Percentiles rank a stretch among this genome's conserved stretches.
Conservation (phyloP, 2,329 filamentous ascomycete species). For the Trichoderma endophyticum region DNA sequence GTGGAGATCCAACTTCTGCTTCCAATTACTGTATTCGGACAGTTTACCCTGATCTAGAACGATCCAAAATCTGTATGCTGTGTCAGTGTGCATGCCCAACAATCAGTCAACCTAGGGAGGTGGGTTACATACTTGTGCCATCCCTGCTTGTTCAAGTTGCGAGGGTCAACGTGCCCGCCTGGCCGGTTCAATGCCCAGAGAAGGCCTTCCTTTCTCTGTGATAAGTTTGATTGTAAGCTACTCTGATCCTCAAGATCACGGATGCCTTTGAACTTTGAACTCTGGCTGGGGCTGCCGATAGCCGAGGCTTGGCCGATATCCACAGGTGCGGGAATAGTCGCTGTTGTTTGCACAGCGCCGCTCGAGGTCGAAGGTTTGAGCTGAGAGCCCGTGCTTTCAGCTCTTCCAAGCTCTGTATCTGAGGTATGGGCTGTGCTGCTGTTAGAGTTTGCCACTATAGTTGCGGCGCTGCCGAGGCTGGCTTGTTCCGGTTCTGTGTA, state of each 20-base stretch:
- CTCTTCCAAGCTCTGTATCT: slow-evolving; percentile 67
- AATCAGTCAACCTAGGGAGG: background rate
- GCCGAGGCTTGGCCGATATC: slow-evolving; percentile 44
- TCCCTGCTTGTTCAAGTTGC: slow-evolving; percentile 91
- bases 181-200: slow-evolving; percentile 92
- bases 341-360: slow-evolving; percentile 34
- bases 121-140: slow-evolving; percentile 79
- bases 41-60: slow-evolving; percentile 94
- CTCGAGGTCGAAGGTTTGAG: slow-evolving; percentile 52
- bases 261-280: slow-evolving; percentile 79
- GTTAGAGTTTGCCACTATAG: slow-evolving; percentile 37
- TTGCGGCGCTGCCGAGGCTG: slow-evolving; percentile 38
- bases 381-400: slow-evolving; percentile 66
- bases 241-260: slow-evolving; percentile 88
- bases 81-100: slow-evolving; percentile 20
- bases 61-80: slow-evolving; percentile 78
- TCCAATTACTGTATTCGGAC: slow-evolving; percentile 99
- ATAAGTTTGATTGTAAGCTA: slow-evolving; percentile 46
- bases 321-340: slow-evolving; percentile 24
- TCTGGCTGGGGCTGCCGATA: slow-evolving; percentile 50
- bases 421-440: slow-evolving; percentile 49
- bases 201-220: slow-evolving; percentile 85
- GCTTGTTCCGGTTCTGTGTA: slow-evolving; percentile 68
- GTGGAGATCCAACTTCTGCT: slow-evolving; percentile 91
- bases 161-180: slow-evolving; percentile 90